Conservation (phyloP, 768 basidiomycete species). For the Termitomyces sp. region DNA sequence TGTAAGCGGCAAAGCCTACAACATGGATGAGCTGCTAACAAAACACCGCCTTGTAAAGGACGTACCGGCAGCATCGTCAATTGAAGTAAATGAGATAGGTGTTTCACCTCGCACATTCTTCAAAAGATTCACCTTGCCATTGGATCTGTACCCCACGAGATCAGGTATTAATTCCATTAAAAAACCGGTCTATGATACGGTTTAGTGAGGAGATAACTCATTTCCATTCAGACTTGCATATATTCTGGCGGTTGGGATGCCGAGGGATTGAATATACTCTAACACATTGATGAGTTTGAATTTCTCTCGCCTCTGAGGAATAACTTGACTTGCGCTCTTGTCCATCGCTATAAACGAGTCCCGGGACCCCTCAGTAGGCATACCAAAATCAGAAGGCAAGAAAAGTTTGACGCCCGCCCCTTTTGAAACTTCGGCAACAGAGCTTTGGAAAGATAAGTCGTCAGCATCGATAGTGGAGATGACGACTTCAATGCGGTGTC, state of each 20-base stretch:
- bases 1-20: conserved; percentile 7
- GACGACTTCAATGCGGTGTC: conserved; percentile 5
- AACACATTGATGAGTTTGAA: neutral
- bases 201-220: neutral
- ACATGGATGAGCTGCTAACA: neutral
- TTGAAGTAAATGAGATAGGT: conserved; percentile 7
- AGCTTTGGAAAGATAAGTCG: conserved; percentile 3
- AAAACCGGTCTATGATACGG: neutral
- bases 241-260: conserved; percentile 6
- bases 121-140: conserved; percentile 8
- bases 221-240: neutral
- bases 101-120: neutral
- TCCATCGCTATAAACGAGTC: conserved; percentile 3
- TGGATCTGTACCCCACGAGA: conserved; percentile 2
- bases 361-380: conserved; percentile 3
- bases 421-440: conserved; percentile 8
- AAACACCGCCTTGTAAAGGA: neutral
- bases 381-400: conserved; percentile 10
- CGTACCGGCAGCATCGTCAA: conserved; percentile 7
- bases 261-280: conserved; percentile 11
- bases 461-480: conserved; percentile 5
- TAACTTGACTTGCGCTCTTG: conserved; percentile 7
- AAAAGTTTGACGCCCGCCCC: conserved; percentile 12
- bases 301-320: neutral
- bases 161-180: conserved; percentile 8